Evolutionary conservation across 305 asterid genomes (phyloP).

Genomic region (Galium porrigens): DNA sequence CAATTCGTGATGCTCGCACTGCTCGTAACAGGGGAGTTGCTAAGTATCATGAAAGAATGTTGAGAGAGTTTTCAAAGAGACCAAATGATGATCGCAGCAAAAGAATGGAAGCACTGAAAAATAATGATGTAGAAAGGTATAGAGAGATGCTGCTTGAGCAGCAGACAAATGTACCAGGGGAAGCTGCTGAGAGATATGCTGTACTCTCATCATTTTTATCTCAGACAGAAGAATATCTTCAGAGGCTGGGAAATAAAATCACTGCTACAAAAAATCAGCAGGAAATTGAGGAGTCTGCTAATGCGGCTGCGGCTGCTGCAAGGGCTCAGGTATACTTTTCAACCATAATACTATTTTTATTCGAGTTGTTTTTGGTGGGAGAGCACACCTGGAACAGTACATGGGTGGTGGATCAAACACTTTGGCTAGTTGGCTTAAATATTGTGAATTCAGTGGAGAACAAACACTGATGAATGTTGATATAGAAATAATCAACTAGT

Average conservation of each 20-base stretch:
- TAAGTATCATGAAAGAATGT: slow-evolving; percentile 91
- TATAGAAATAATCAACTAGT: not conserved
- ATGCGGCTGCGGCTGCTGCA: slow-evolving; percentile 76
- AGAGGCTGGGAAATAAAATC: slow-evolving; percentile 79
- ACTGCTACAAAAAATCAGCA: slow-evolving; percentile 90
- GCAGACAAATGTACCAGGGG: slow-evolving; percentile 67
- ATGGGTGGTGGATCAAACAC: not conserved
- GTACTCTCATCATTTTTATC: slow-evolving; percentile 80
- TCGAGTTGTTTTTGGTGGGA: not conserved
- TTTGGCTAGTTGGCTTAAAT: not conserved
- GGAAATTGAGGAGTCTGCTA: slow-evolving; percentile 95
- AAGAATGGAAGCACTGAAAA: slow-evolving; percentile 98
- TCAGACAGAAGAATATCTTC: slow-evolving; percentile 94
- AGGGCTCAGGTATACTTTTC: slow-evolving; percentile 58
- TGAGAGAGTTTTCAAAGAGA: slow-evolving; percentile 91
- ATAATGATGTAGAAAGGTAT: slow-evolving; percentile 93
- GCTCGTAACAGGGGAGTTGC: slow-evolving; percentile 97
- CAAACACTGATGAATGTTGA: not conserved
- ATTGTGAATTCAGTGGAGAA: not conserved
- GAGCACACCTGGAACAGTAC: too few species aligned
- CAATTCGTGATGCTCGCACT: slow-evolving; percentile 89
- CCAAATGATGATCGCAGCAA: slow-evolving; percentile 78
- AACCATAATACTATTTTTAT: not conserved
- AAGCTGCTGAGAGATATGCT: slow-evolving; percentile 93
- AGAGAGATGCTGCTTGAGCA: slow-evolving; percentile 98